Evolutionary conservation across 2,329 filamentous ascomycete genomes (phyloP).

Genomic region (Fusarium guadeloupense): DNA sequence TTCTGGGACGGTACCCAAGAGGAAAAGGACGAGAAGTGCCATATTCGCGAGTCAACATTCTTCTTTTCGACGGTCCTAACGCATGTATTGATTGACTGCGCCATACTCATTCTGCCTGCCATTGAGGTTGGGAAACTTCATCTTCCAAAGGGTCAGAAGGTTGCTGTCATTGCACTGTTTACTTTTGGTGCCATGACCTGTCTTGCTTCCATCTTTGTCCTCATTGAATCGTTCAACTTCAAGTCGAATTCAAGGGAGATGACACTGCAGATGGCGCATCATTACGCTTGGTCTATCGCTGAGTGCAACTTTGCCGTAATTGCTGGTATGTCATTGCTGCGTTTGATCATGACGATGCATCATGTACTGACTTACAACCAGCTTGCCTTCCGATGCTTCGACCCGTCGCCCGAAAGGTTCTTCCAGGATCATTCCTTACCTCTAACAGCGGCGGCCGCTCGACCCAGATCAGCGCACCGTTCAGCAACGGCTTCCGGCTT

Average conservation of each 20-base stretch:
- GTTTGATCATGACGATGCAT: rapidly evolving
- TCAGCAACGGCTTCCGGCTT: conserved; percentile 32
- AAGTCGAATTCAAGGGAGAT: conserved; percentile 38
- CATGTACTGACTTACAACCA: neutral
- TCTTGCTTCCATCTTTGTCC: conserved; percentile 42
- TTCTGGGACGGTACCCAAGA: conserved; percentile 46
- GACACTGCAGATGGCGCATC: conserved; percentile 38
- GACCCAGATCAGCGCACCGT: conserved; percentile 13
- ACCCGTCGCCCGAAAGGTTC: conserved; percentile 29
- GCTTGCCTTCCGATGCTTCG: conserved; percentile 39
- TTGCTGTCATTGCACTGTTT: conserved; percentile 45
- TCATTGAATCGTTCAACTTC: conserved; percentile 38
- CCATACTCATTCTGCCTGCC: conserved; percentile 45
- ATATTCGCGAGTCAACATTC: conserved; percentile 44
- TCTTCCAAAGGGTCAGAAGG: conserved; percentile 42
- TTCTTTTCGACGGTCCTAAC: conserved; percentile 47
- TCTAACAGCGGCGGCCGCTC: conserved; percentile 25
- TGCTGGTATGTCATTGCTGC: conserved; percentile 29
- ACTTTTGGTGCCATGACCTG: conserved; percentile 43
- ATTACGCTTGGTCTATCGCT: conserved; percentile 44
- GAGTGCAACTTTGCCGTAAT: conserved; percentile 46
- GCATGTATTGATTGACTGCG: conserved; percentile 47
- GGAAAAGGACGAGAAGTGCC: conserved; percentile 39
- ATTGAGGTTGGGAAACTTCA: conserved; percentile 47
- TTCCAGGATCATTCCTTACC: conserved; percentile 32